Conservation (phyloP, 768 basidiomycete species). For the Infundibulicybe gibba region DNA sequence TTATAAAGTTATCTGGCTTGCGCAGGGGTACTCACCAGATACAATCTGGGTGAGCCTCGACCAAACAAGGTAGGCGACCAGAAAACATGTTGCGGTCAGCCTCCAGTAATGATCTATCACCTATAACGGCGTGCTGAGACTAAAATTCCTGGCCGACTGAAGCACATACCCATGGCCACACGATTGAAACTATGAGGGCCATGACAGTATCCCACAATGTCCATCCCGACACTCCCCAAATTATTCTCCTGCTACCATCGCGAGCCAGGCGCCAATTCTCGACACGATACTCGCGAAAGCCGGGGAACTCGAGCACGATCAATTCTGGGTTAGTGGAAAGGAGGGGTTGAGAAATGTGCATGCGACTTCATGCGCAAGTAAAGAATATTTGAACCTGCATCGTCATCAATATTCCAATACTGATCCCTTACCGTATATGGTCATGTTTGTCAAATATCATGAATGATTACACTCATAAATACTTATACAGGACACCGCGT, state of each 20-base stretch:
- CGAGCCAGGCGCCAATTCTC: slow-evolving; percentile 46
- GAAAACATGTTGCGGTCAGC: not conserved
- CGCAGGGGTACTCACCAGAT: slow-evolving; percentile 7
- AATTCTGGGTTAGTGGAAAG: slow-evolving; percentile 45
- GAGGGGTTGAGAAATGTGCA: slow-evolving; percentile 19
- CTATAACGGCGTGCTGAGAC: not conserved
- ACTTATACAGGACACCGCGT: too few relatives aligned
- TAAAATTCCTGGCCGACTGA: not conserved
- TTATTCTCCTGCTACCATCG: slow-evolving; percentile 31
- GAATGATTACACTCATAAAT: too few relatives aligned
- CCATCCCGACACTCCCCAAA: slow-evolving; percentile 24
- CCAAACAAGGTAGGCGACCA: slow-evolving; percentile 1
- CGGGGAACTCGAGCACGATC: slow-evolving; percentile 37
- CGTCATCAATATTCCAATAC: too few relatives aligned
- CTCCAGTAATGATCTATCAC: not conserved
- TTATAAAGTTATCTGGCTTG: not conserved
- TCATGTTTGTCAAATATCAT: too few relatives aligned
- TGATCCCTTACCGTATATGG: too few relatives aligned
- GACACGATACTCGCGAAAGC: slow-evolving; percentile 58
- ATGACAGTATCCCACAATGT: slow-evolving; percentile 34
- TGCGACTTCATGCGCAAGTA: too few relatives aligned
- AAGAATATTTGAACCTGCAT: too few relatives aligned
- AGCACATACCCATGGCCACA: slow-evolving; percentile 25
- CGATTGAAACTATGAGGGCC: slow-evolving; percentile 21
- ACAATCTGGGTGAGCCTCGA: slow-evolving; percentile 4